phyloP scores from a whole-genome alignment of 192 early-diverging fungal species.

The Funneliformis geosporum region DNA sequence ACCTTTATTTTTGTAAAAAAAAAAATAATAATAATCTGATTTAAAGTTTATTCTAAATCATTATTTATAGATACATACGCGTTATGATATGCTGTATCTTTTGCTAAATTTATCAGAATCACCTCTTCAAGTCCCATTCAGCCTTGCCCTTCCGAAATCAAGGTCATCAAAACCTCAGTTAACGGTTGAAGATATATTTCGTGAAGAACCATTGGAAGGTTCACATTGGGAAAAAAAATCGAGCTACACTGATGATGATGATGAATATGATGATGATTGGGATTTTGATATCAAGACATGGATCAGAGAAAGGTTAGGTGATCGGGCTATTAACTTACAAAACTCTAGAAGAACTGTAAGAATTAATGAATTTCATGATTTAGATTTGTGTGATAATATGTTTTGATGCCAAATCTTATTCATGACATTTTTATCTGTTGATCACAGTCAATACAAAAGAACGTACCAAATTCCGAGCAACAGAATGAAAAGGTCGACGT shows the following conservation, averaged over 20 bases:
- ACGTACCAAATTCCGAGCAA: background rate
- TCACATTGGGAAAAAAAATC: slow-evolving; percentile 37
- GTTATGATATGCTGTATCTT: background rate
- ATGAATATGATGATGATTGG: slow-evolving; percentile 36
- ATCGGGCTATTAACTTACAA: background rate
- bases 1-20: too few relatives aligned
- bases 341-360: slow-evolving; percentile 2
- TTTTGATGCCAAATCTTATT: background rate
- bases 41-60: background rate
- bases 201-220: slow-evolving; percentile 41
- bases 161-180: background rate
- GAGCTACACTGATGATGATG: background rate
- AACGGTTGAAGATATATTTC: slow-evolving; percentile 28
- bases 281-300: slow-evolving; percentile 26
- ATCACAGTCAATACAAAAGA: slow-evolving; percentile 1
- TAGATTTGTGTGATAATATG: background rate
- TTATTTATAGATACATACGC: background rate
- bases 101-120: slow-evolving; percentile 6
- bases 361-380: background rate
- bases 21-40: background rate
- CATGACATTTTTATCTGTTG: background rate
- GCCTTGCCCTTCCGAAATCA: background rate
- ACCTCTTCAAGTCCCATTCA: background rate
- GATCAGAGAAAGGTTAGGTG: slow-evolving; percentile 20
- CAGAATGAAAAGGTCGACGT: background rate